Percentiles rank a stretch among this genome's conserved stretches.
Conservation (phyloP, 768 basidiomycete genomes). For the Trametes cubensis region DNA sequence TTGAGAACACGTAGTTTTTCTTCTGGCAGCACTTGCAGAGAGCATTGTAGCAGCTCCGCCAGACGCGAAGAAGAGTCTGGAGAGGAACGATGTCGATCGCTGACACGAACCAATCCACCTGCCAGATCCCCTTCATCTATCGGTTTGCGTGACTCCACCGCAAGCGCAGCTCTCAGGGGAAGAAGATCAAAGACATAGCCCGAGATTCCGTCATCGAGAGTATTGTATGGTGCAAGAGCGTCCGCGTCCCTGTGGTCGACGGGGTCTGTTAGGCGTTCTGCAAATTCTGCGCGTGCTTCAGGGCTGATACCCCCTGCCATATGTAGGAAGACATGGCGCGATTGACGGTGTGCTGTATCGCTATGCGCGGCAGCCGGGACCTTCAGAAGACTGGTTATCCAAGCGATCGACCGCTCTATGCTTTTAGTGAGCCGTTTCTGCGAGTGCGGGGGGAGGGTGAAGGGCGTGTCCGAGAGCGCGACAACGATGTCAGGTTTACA, state of each 20-base stretch:
- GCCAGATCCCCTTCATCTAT: background rate
- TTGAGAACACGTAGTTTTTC: conserved; percentile 68
- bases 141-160: background rate
- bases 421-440: conserved; percentile 80
- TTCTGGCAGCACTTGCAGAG: conserved; percentile 54
- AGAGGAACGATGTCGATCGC: conserved; percentile 21
- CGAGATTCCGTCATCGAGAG: conserved; percentile 66
- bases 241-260: conserved; percentile 60
- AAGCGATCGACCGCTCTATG: conserved; percentile 66
- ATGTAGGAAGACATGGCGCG: conserved; percentile 60
- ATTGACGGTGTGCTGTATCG: conserved; percentile 29
- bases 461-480: conserved; percentile 71
- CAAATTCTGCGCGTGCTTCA: conserved; percentile 66
- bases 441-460: conserved; percentile 64
- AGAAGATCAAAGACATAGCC: conserved; percentile 77
- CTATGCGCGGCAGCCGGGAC: conserved; percentile 22
- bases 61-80: conserved; percentile 7
- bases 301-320: conserved; percentile 64
- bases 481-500: conserved; percentile 72
- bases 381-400: conserved; percentile 61
- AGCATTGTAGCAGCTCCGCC: conserved; percentile 54
- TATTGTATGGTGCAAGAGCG: conserved; percentile 50
- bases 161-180: conserved; percentile 39
- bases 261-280: conserved; percentile 56
- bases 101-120: conserved; percentile 5